Percentiles rank a stretch among this genome's conserved stretches.
These are phyloP conservation scores for Salvia rosmarinus DNA, from an alignment of 257 asterid species.

Conservation along the genomic window DNA sequence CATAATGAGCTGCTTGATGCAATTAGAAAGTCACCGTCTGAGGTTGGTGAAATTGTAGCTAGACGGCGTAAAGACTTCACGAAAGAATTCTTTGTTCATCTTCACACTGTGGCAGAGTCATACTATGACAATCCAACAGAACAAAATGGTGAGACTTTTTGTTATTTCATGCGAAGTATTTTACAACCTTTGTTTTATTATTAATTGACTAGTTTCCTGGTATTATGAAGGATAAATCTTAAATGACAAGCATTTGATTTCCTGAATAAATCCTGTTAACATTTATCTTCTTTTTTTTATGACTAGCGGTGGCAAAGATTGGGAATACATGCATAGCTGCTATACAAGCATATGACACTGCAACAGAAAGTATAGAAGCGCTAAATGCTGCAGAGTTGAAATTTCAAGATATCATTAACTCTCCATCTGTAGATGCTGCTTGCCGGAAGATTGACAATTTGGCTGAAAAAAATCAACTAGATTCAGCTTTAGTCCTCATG, in stretches of 20 bases:
- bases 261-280: slow-evolving; percentile 13
- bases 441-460: slow-evolving; percentile 84
- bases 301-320: slow-evolving; percentile 72
- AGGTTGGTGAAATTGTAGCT: slow-evolving; percentile 72
- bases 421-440: slow-evolving; percentile 88
- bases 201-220: slow-evolving; percentile 13
- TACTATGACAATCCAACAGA: slow-evolving; percentile 71
- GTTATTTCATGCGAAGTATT: slow-evolving; percentile 3
- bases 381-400: slow-evolving; percentile 81
- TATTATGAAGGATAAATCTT: slow-evolving; percentile 20
- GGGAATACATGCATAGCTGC: slow-evolving; percentile 80
- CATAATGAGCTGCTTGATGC: slow-evolving; percentile 75
- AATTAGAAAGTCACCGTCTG: slow-evolving; percentile 62
- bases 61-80: slow-evolving; percentile 97
- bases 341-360: slow-evolving; percentile 76
- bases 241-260: neutral
- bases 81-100: slow-evolving; percentile 81
- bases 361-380: slow-evolving; percentile 75
- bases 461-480: slow-evolving; percentile 86
- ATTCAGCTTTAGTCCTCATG: slow-evolving; percentile 85
- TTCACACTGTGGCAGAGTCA: slow-evolving; percentile 79
- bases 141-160: slow-evolving; percentile 67
- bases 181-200: neutral
- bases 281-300: slow-evolving; percentile 34
- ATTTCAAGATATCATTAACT: slow-evolving; percentile 82